These are phyloP conservation scores for Acacia pycnantha DNA, from an alignment of 331 rosid genomes.

Conservation along the genomic window DNA sequence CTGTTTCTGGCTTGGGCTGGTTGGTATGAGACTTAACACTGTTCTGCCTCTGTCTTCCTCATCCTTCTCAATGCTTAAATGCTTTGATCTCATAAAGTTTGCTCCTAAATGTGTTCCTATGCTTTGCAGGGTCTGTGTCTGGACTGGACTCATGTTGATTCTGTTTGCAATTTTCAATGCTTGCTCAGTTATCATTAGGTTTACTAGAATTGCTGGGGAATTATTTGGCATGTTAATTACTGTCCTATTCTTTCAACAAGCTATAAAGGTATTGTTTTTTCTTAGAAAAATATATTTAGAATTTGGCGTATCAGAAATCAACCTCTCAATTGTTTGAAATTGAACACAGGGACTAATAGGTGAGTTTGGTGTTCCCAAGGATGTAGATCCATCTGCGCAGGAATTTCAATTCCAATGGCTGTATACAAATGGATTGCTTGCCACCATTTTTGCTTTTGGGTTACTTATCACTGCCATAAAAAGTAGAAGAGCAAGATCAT, in stretches of 20 bases:
- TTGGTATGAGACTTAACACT: slow-evolving; percentile 48
- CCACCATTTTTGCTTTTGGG: slow-evolving; percentile 68
- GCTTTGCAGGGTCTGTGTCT: slow-evolving; percentile 79
- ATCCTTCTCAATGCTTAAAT: neutral
- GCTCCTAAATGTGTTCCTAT: slow-evolving; percentile 1
- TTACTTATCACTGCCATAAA: slow-evolving; percentile 51
- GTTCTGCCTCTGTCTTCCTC: neutral
- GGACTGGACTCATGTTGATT: slow-evolving; percentile 67
- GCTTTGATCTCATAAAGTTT: neutral
- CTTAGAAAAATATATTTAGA: slow-evolving; percentile 21
- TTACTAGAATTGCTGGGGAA: slow-evolving; percentile 87
- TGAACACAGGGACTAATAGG: slow-evolving; percentile 67
- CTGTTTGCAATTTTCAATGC: slow-evolving; percentile 82
- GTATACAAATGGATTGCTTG: slow-evolving; percentile 75
- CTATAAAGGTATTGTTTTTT: slow-evolving; percentile 57
- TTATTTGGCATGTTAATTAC: slow-evolving; percentile 88
- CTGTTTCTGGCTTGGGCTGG: slow-evolving; percentile 78
- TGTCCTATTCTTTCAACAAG: slow-evolving; percentile 85
- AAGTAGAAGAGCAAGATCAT: slow-evolving; percentile 80
- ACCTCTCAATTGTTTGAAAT: slow-evolving; percentile 32
- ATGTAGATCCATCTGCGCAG: slow-evolving; percentile 41
- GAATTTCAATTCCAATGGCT: slow-evolving; percentile 61
- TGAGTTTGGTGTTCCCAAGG: slow-evolving; percentile 58
- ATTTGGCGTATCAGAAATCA: slow-evolving; percentile 9
- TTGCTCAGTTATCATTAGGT: slow-evolving; percentile 60